phyloP scores from a whole-genome alignment of 352 stramenopile species.

The Plasmopara muralis region DNA sequence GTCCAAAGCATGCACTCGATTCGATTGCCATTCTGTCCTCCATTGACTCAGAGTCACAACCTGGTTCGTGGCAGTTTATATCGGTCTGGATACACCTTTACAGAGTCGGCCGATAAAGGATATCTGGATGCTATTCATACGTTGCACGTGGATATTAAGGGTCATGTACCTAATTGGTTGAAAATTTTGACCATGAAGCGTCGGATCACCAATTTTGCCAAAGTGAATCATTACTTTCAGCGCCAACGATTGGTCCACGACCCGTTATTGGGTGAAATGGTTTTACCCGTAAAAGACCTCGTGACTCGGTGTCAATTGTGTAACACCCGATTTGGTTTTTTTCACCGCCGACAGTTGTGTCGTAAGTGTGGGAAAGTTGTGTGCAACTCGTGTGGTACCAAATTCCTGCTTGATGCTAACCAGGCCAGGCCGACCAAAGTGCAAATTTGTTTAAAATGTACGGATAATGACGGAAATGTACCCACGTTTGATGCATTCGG shows the following conservation, averaged over 20 bases:
- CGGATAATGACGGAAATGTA: conserved; percentile 29
- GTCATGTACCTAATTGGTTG: conserved; percentile 65
- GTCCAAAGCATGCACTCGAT: conserved; percentile 76
- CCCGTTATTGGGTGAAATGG: conserved; percentile 50
- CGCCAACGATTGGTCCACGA: conserved; percentile 42
- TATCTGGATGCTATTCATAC: conserved; percentile 72
- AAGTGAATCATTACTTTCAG: conserved; percentile 67
- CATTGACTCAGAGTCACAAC: conserved; percentile 43
- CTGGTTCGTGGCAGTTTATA: conserved; percentile 70
- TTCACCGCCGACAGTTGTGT: conserved; percentile 57
- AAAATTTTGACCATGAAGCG: conserved; percentile 75
- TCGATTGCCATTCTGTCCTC: conserved; percentile 60
- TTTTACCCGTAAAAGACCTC: conserved; percentile 44
- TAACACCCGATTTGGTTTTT: conserved; percentile 45
- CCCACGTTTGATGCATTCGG: conserved; percentile 16
- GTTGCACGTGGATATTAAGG: conserved; percentile 76
- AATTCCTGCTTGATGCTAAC: conserved; percentile 47
- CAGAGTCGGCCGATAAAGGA: conserved; percentile 42
- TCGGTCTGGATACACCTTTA: conserved; percentile 73
- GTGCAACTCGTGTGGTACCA: conserved; percentile 46
- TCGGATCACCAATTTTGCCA: conserved; percentile 64
- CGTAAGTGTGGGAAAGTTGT: conserved; percentile 73
- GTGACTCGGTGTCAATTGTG: conserved; percentile 48
- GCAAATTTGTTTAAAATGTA: conserved; percentile 59
- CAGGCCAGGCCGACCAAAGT: conserved; percentile 51